A percentile compares a stretch with the other conserved stretches of the same genome.
Evolutionary conservation across 2,329 filamentous ascomycete genomes (phyloP).

Genomic region (Chaetomium globosum): DNA sequence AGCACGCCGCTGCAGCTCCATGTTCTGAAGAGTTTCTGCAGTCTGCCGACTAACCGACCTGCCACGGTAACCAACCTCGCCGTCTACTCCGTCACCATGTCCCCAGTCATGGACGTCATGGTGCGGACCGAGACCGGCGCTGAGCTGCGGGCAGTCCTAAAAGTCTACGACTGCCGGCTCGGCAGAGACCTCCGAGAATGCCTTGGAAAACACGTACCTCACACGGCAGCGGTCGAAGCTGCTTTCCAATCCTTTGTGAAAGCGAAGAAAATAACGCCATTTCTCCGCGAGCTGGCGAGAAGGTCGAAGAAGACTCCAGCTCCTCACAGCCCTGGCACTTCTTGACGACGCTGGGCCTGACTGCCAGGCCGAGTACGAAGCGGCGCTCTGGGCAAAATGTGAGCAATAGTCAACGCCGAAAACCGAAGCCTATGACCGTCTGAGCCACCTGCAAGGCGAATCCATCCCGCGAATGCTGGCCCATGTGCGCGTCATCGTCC

Average conservation of each 20-base stretch:
- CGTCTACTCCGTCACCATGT: not conserved
- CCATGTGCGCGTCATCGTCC: constrained; percentile 1
- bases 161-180: constrained; percentile 11
- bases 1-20: not conserved
- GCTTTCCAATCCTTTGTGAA: constrained; percentile 9
- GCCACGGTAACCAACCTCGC: not conserved
- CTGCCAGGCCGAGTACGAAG: constrained; percentile 5
- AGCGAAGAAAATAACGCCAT: constrained; percentile 2
- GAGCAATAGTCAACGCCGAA: constrained; percentile 3
- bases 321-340: not conserved
- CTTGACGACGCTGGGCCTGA: not conserved
- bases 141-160: constrained; percentile 2
- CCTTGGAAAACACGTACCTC: not conserved
- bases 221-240: not conserved
- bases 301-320: not conserved
- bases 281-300: not conserved
- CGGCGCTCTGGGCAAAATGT: constrained; percentile 7
- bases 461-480: constrained; percentile 12
- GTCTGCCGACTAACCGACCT: not conserved
- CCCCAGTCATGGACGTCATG: not conserved
- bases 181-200: not conserved
- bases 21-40: not conserved
- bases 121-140: not conserved
- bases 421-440: constrained; percentile 10
- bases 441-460: constrained; percentile 6